These are phyloP conservation scores for Cryptosporidium sp. DNA, from an alignment of 169 alveolate species.

Conservation along the genomic window DNA sequence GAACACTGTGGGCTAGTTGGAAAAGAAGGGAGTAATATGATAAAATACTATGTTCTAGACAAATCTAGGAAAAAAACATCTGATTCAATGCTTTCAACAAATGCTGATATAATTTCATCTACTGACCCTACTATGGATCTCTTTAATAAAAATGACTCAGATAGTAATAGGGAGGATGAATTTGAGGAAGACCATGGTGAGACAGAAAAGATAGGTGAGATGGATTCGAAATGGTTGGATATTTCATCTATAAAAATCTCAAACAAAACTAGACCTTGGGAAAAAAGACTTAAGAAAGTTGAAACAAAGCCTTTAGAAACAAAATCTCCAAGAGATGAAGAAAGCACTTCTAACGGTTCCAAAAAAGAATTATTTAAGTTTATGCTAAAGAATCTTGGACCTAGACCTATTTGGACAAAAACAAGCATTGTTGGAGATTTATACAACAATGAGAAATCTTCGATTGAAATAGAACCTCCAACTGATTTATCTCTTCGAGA, in stretches of 20 bases:
- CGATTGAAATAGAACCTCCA: conserved; percentile 50
- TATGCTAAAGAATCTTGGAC: conserved; percentile 66
- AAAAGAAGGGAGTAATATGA: conserved; percentile 12
- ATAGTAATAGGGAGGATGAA: neutral
- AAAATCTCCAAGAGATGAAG: neutral
- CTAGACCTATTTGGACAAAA: conserved; percentile 59
- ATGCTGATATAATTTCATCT: conserved; percentile 40
- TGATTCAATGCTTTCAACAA: conserved; percentile 10
- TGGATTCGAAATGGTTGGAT: conserved; percentile 48
- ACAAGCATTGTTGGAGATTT: neutral
- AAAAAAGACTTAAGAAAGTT: neutral
- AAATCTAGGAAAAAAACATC: neutral
- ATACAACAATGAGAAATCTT: neutral
- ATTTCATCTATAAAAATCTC: conserved; percentile 25
- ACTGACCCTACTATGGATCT: conserved; percentile 20
- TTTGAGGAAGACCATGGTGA: conserved; percentile 1
- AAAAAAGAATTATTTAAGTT: conserved; percentile 33
- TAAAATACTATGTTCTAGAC: conserved; percentile 15
- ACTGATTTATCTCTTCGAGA: conserved; percentile 30
- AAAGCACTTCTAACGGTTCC: neutral
- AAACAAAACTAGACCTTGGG: conserved; percentile 61
- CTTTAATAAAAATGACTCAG: neutral
- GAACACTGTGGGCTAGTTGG: conserved; percentile 55
- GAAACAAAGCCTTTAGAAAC: neutral
- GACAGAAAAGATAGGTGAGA: neutral